phyloP scores from a whole-genome alignment of 73 alveolate species.

The Durusdinium trenchii region DNA sequence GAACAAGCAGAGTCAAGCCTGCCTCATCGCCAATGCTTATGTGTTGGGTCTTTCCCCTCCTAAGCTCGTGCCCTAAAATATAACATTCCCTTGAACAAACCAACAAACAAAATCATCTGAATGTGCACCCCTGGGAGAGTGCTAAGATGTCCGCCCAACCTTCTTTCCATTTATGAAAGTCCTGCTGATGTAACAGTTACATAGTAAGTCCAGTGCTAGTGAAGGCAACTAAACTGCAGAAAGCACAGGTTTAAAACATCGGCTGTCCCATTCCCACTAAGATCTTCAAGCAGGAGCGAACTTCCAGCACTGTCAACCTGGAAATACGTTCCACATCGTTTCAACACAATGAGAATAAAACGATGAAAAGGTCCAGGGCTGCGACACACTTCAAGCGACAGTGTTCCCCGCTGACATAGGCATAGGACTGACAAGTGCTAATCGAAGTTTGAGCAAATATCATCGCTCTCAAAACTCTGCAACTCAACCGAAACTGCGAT shows the following conservation, averaged over 20 bases:
- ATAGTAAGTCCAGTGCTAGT: background rate
- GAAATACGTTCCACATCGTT: too few relatives aligned
- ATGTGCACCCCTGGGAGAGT: background rate
- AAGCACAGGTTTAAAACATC: background rate
- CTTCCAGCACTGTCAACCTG: too few relatives aligned
- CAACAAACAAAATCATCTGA: background rate
- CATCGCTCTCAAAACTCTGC: background rate
- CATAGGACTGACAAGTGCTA: conserved; percentile 43
- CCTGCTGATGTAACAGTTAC: background rate
- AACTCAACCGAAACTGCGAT: background rate
- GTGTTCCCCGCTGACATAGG: conserved; percentile 91
- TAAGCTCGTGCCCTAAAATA: background rate
- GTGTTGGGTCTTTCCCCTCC: conserved; percentile 42
- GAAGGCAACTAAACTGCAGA: background rate
- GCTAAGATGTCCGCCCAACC: conserved; percentile 16
- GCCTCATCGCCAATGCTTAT: conserved; percentile 30
- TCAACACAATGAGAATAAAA: too few relatives aligned
- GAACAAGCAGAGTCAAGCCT: background rate
- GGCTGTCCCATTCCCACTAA: conserved; percentile 51
- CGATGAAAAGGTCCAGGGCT: background rate
- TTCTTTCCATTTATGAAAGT: conserved; percentile 35
- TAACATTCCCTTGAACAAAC: background rate
- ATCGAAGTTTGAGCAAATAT: background rate
- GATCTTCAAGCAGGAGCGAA: conserved; percentile 47
- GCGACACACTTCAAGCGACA: conserved; percentile 54